phyloP scores from a whole-genome alignment of 768 basidiomycete genomes.

The Leccinellum luteum region DNA sequence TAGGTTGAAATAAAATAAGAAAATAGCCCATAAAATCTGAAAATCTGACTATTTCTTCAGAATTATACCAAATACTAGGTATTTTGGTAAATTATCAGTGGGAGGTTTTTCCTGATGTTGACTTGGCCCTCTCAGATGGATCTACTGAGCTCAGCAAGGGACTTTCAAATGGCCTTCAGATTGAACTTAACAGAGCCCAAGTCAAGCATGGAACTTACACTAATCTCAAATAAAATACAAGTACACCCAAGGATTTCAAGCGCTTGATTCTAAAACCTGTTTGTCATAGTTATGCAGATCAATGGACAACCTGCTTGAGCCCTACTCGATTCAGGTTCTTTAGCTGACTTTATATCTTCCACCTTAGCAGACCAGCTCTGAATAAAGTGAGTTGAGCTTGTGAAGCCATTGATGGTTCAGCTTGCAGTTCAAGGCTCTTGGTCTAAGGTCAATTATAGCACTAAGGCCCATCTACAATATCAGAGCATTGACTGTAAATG shows the following conservation, averaged over 20 bases:
- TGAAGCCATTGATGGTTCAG: conserved; percentile 27
- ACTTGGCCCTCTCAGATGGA: too few relatives aligned
- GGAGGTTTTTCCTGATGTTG: too few relatives aligned
- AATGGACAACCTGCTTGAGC: conserved; percentile 18
- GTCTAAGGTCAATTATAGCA: conserved; percentile 22
- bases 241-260: background rate
- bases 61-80: too few relatives aligned
- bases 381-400: conserved; percentile 4
- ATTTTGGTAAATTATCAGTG: too few relatives aligned
- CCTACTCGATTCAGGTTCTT: conserved; percentile 26
- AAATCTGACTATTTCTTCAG: too few relatives aligned
- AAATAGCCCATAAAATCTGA: too few relatives aligned
- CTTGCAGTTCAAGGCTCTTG: conserved; percentile 32
- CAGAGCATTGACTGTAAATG: conserved; percentile 16
- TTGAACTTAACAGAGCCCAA: background rate
- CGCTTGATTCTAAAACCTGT: conserved; percentile 1
- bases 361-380: conserved; percentile 28
- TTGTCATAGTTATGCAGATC: conserved; percentile 9
- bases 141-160: too few relatives aligned
- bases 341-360: conserved; percentile 33
- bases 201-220: background rate
- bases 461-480: conserved; percentile 9
- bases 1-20: too few relatives aligned
- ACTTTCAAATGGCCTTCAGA: too few relatives aligned
- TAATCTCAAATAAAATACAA: background rate